Percentiles rank a stretch among this genome's conserved stretches.
phyloP scores from a whole-genome alignment of 805 yeast genomes.

The Pichia kluyveri region DNA sequence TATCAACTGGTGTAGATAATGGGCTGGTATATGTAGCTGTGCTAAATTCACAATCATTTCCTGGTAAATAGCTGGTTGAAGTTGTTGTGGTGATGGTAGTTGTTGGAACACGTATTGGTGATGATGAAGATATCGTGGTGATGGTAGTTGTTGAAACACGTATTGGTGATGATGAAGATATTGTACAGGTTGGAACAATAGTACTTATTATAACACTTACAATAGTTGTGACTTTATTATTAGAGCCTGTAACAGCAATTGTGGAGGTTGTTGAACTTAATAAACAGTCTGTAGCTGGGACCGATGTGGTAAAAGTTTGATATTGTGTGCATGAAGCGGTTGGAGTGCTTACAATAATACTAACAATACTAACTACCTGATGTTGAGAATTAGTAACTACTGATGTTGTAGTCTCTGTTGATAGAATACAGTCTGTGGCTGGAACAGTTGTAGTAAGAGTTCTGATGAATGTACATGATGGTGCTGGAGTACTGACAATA shows the following conservation, averaged over 20 bases:
- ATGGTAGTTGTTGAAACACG: not conserved
- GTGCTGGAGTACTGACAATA: not conserved
- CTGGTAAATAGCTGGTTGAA: not conserved
- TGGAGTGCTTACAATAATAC: not conserved
- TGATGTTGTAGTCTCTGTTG: too few relatives aligned
- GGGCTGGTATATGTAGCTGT: not conserved
- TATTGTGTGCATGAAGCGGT: not conserved
- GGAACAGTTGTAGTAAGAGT: not conserved
- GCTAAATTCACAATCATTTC: not conserved
- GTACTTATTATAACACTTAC: not conserved
- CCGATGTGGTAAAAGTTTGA: not conserved
- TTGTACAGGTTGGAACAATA: not conserved
- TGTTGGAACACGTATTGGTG: not conserved
- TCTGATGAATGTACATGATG: not conserved
- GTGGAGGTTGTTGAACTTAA: not conserved
- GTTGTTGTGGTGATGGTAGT: not conserved
- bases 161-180: too few relatives aligned
- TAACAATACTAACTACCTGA: too few relatives aligned
- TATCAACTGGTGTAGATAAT: not conserved
- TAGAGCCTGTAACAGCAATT: not conserved
- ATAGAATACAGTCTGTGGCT: not conserved
- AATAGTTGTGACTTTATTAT: not conserved
- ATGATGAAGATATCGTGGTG: not conserved
- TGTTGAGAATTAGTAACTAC: too few relatives aligned
- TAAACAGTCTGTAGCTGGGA: not conserved